These are phyloP conservation scores for Porogramme epimiltina DNA, from an alignment of 1,284 basidiomycete genomes.

Conservation along the genomic window DNA sequence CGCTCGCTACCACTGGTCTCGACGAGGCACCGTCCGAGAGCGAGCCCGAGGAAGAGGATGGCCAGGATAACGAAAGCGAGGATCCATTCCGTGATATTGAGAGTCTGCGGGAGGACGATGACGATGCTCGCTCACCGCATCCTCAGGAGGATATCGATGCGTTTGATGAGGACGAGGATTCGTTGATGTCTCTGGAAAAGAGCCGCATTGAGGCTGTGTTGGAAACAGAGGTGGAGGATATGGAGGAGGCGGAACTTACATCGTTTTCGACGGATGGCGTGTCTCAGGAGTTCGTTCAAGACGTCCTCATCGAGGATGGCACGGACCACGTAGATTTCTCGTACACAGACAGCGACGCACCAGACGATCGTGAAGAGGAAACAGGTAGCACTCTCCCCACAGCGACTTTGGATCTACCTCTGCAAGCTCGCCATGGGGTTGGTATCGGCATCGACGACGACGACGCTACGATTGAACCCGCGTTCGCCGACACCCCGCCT, in stretches of 20 bases:
- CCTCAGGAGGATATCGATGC: background rate
- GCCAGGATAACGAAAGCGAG: constrained; percentile 58
- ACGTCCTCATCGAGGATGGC: constrained; percentile 31
- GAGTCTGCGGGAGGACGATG: constrained; percentile 66
- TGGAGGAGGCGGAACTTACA: constrained; percentile 64
- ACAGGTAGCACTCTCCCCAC: constrained; percentile 18
- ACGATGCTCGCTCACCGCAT: background rate
- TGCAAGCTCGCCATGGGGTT: constrained; percentile 4
- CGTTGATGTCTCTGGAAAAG: constrained; percentile 38
- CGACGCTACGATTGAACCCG: constrained; percentile 15
- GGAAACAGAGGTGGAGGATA: constrained; percentile 50
- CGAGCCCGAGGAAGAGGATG: constrained; percentile 38
- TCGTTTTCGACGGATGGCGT: constrained; percentile 74
- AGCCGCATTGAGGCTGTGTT: constrained; percentile 49
- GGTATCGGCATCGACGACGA: constrained; percentile 2
- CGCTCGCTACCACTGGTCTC: constrained; percentile 32
- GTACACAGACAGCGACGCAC: constrained; percentile 23
- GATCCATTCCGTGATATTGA: constrained; percentile 89
- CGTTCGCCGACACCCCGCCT: constrained; percentile 22
- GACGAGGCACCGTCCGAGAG: constrained; percentile 32
- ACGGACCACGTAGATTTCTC: constrained; percentile 19
- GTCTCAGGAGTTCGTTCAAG: constrained; percentile 32
- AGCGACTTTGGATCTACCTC: constrained; percentile 15
- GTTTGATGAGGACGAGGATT: constrained; percentile 30
- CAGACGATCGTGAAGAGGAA: constrained; percentile 21